A percentile compares a stretch with the other conserved stretches of the same genome.
These are phyloP conservation scores for Amylocystis lapponica DNA, from an alignment of 768 basidiomycete genomes.

Conservation along the genomic window DNA sequence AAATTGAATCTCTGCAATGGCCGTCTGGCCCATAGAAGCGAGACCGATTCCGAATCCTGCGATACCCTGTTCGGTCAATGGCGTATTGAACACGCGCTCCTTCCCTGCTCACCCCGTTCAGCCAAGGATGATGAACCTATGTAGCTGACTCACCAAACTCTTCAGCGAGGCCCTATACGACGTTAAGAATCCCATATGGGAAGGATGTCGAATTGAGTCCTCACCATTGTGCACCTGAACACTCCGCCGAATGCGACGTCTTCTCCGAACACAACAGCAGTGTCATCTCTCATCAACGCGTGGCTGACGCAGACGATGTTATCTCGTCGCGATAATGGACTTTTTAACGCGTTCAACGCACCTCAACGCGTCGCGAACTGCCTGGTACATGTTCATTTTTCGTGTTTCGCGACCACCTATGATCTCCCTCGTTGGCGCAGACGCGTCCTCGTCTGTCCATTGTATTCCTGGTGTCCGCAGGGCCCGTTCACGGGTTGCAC, in stretches of 20 bases:
- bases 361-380: constrained; percentile 88
- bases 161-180: constrained; percentile 75
- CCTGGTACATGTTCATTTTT: constrained; percentile 95
- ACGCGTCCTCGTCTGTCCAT: constrained; percentile 63
- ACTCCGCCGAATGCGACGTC: constrained; percentile 94
- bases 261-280: constrained; percentile 84
- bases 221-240: constrained; percentile 87
- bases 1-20: constrained; percentile 92
- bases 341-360: constrained; percentile 23
- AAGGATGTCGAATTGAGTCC: neutral
- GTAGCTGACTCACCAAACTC: constrained; percentile 69
- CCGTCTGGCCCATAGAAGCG: constrained; percentile 89
- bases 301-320: constrained; percentile 44
- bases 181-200: neutral
- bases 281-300: constrained; percentile 79
- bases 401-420: constrained; percentile 80
- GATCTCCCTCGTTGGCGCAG: constrained; percentile 36
- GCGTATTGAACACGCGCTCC: constrained; percentile 94
- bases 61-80: constrained; percentile 89
- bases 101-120: constrained; percentile 51
- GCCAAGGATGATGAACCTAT: neutral
- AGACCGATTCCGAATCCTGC: constrained; percentile 92
- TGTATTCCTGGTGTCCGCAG: constrained; percentile 65
- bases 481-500: constrained; percentile 59
- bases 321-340: constrained; percentile 3